These are phyloP conservation scores for Penicillium janthinellum DNA, from an alignment of 2,329 filamentous ascomycete species.

Conservation along the genomic window DNA sequence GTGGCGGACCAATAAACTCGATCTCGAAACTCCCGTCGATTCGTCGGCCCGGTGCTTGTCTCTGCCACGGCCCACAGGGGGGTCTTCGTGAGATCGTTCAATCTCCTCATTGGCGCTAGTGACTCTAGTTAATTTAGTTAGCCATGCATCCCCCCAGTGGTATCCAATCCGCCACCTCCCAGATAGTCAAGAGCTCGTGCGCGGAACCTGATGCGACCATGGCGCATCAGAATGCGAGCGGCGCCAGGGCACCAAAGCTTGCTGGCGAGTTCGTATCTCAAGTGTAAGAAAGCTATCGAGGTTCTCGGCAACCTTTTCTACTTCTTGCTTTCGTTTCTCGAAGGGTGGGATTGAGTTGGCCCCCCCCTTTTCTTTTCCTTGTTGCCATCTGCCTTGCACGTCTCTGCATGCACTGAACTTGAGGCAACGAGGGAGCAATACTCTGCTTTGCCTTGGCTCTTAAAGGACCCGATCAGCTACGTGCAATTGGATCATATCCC, in stretches of 20 bases:
- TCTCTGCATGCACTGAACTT: background rate
- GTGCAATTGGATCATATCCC: background rate
- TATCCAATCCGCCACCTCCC: constrained; percentile 3
- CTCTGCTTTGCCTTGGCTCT: background rate
- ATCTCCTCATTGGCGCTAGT: background rate
- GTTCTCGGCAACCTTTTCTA: background rate
- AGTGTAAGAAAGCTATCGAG: background rate
- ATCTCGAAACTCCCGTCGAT: background rate
- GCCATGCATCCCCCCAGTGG: background rate
- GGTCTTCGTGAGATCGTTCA: background rate
- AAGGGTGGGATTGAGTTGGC: background rate
- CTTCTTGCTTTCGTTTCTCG: background rate
- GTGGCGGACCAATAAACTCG: background rate
- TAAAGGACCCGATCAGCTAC: background rate
- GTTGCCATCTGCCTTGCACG: background rate
- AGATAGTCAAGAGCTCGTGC: constrained; percentile 16
- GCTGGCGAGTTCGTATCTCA: background rate
- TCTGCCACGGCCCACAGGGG: background rate
- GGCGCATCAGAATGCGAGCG: constrained; percentile 1
- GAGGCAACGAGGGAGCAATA: background rate
- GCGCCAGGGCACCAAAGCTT: background rate
- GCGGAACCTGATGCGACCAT: constrained; percentile 1
- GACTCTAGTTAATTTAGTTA: background rate
- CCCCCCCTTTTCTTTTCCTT: background rate
- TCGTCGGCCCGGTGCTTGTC: background rate